These are phyloP conservation scores for Hanseniaspora thailandica DNA, from an alignment of 805 yeast genomes.

Conservation along the genomic window DNA sequence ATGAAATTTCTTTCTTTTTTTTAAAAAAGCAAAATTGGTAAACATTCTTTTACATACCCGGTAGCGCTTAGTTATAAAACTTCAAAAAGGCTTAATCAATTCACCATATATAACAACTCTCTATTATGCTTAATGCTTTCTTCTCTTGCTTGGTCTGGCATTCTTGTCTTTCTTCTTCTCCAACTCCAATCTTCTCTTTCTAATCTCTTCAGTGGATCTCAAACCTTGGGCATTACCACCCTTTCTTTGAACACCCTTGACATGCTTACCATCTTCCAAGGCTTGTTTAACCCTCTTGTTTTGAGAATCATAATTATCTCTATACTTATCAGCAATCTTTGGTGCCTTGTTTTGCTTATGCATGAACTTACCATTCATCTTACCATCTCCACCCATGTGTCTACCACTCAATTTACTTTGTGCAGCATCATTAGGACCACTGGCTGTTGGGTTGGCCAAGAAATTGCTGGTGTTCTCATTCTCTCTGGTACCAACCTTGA, in stretches of 20 bases:
- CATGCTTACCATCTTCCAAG: conserved; percentile 54
- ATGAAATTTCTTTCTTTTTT: background rate
- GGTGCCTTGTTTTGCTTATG: conserved; percentile 75
- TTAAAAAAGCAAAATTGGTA: background rate
- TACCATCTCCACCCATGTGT: conserved; percentile 23
- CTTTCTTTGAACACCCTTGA: conserved; percentile 43
- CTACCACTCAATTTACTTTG: conserved; percentile 16
- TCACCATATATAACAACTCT: too few species aligned
- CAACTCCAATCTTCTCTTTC: conserved; percentile 57
- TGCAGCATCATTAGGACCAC: background rate
- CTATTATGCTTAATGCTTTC: conserved; percentile 22
- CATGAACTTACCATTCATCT: conserved; percentile 42
- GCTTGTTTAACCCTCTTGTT: conserved; percentile 75
- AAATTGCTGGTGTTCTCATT: conserved; percentile 27
- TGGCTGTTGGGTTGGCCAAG: conserved; percentile 24
- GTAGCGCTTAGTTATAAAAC: background rate
- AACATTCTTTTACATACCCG: too few species aligned
- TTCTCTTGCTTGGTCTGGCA: conserved; percentile 55
- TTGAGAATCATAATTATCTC: conserved; percentile 78
- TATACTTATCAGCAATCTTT: conserved; percentile 72
- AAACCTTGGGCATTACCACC: conserved; percentile 35
- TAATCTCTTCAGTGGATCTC: conserved; percentile 58
- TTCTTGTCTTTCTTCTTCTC: conserved; percentile 75
- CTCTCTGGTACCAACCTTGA: conserved; percentile 47
- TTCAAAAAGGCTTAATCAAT: too few species aligned